These are phyloP conservation scores for Colletotrichum lupini DNA, from an alignment of 2,329 filamentous ascomycete species.

Conservation along the genomic window DNA sequence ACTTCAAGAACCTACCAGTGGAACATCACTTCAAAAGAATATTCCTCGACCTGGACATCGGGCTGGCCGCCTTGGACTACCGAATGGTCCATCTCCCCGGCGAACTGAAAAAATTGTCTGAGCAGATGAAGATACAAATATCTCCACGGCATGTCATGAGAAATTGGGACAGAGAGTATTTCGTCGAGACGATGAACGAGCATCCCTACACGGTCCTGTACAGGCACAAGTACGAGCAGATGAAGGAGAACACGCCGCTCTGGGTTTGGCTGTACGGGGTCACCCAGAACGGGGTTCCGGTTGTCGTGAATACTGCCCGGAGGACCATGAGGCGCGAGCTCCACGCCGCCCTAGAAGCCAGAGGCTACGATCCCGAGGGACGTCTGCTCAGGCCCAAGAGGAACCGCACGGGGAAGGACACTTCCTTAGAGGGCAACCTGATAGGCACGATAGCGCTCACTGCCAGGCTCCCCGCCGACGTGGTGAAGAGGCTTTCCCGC, in stretches of 20 bases:
- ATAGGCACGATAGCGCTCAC: constrained; percentile 1
- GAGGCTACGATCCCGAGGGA: constrained; percentile 17
- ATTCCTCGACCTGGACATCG: constrained; percentile 3
- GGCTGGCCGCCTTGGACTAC: background rate
- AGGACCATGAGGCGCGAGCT: background rate
- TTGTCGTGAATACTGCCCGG: constrained; percentile 5
- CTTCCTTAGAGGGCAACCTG: background rate
- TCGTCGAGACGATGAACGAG: background rate
- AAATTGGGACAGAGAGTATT: background rate
- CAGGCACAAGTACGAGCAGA: constrained; percentile 3
- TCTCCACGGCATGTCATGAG: constrained; percentile 12
- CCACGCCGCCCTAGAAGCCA: constrained; percentile 5
- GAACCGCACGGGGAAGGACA: background rate
- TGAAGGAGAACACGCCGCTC: constrained; percentile 15
- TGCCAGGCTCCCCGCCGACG: background rate
- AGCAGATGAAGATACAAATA: background rate
- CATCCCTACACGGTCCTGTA: background rate
- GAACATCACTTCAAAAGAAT: background rate
- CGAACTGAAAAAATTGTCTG: background rate
- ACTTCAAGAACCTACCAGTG: background rate
- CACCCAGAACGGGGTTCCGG: background rate
- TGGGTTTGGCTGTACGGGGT: constrained; percentile 4
- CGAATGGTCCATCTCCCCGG: background rate
- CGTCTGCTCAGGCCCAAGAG: background rate
- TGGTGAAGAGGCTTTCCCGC: background rate